These are phyloP conservation scores for Globisporangium acanthophoron DNA, from an alignment of 352 stramenopile genomes.

Conservation along the genomic window DNA sequence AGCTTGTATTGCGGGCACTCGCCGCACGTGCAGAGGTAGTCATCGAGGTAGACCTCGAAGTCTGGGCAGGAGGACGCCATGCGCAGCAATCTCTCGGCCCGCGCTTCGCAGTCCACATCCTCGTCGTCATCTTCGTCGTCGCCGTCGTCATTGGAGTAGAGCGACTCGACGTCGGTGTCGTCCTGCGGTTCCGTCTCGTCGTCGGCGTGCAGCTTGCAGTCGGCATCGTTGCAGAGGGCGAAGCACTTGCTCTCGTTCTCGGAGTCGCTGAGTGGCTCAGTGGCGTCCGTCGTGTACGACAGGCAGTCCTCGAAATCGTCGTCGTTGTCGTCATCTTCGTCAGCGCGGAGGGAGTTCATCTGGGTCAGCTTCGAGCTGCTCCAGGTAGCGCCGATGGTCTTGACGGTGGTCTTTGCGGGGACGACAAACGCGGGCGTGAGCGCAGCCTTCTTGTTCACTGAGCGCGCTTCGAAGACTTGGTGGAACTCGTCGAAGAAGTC, in stretches of 20 bases:
- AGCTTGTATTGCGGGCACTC: conserved; percentile 52
- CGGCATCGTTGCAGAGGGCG: conserved; percentile 1
- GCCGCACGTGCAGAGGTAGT: conserved; percentile 61
- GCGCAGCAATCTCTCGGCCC: conserved; percentile 22
- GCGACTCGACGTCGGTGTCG: not conserved
- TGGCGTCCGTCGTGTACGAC: conserved; percentile 44
- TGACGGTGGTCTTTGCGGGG: not conserved
- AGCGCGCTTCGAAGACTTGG: conserved; percentile 8
- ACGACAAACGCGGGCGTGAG: conserved; percentile 1
- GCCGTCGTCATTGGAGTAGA: conserved; percentile 9
- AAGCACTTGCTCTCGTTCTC: conserved; percentile 16
- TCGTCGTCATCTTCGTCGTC: conserved; percentile 23
- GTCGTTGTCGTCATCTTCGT: conserved; percentile 8
- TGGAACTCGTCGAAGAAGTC: conserved; percentile 15
- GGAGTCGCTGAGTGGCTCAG: conserved; percentile 39
- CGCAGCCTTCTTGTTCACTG: conserved; percentile 2
- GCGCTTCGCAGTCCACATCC: conserved; percentile 25
- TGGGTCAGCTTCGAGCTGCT: conserved; percentile 3
- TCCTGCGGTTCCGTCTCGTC: not conserved
- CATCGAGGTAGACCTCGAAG: conserved; percentile 35
- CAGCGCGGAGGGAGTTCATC: conserved; percentile 4
- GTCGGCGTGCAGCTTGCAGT: conserved; percentile 2
- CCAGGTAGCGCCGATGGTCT: not conserved
- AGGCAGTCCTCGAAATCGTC: conserved; percentile 26
- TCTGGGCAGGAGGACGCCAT: conserved; percentile 20